phyloP scores from a whole-genome alignment of 208 protist genomes.

The Leishmania braziliensis region DNA sequence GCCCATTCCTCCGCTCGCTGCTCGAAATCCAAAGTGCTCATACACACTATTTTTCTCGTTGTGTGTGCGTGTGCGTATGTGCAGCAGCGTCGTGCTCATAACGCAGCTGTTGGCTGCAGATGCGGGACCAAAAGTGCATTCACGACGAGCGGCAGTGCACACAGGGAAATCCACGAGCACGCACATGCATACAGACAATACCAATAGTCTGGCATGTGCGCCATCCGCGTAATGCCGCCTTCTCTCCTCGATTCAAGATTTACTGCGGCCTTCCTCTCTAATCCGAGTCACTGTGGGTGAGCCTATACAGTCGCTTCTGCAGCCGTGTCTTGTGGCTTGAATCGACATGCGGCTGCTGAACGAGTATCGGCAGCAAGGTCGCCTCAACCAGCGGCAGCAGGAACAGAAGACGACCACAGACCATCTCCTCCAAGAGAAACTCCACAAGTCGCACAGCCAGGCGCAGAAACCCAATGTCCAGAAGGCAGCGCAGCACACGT shows the following conservation, averaged over 20 bases:
- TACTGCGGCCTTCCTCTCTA: constrained; percentile 8
- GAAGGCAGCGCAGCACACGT: constrained; percentile 65
- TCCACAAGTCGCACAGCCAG: constrained; percentile 76
- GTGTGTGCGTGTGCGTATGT: background rate
- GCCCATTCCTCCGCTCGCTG: background rate
- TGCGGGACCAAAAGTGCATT: background rate
- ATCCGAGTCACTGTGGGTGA: constrained; percentile 88
- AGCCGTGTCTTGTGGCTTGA: constrained; percentile 63
- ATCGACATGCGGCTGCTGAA: constrained; percentile 44
- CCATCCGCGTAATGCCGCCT: background rate
- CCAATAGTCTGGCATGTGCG: background rate
- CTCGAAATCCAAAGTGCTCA: background rate
- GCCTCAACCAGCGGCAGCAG: constrained; percentile 48
- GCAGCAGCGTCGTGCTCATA: background rate
- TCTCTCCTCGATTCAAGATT: background rate
- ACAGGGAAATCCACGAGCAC: background rate
- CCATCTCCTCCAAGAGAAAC: constrained; percentile 86
- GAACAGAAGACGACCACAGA: constrained; percentile 45
- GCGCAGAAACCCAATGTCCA: constrained; percentile 64
- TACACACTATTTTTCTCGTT: background rate
- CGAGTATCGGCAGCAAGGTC: constrained; percentile 52
- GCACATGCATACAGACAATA: background rate
- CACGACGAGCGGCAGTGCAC: background rate
- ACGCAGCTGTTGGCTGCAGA: background rate
- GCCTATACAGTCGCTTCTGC: constrained; percentile 44